A percentile compares a stretch with the other conserved stretches of the same genome.
These are phyloP conservation scores for Aspergillus hiratsukae DNA, from an alignment of 2,329 filamentous ascomycete species.

Conservation along the genomic window DNA sequence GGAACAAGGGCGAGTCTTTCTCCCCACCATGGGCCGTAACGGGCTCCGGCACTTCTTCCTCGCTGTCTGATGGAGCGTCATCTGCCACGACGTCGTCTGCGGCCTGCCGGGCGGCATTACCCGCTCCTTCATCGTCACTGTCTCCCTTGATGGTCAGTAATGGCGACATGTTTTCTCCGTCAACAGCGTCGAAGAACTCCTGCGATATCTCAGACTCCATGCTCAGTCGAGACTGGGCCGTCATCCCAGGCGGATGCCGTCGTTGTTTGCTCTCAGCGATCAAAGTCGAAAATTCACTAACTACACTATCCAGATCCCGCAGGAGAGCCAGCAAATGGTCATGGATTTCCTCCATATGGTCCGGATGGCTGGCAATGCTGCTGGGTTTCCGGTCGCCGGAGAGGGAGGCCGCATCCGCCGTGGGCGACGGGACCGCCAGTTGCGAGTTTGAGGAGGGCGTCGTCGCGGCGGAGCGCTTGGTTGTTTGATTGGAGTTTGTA, in stretches of 20 bases:
- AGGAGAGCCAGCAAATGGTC: conserved; percentile 82
- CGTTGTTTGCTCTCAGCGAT: conserved; percentile 75
- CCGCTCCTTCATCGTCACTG: conserved; percentile 62
- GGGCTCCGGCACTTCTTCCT: conserved; percentile 47
- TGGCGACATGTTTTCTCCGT: conserved; percentile 57
- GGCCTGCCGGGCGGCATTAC: conserved; percentile 46
- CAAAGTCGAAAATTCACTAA: conserved; percentile 74
- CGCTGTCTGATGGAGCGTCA: conserved; percentile 62
- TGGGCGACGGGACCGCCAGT: conserved; percentile 45
- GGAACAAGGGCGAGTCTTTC: conserved; percentile 57
- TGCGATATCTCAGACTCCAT: conserved; percentile 77
- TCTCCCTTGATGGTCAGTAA: conserved; percentile 71
- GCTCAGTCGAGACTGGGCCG: conserved; percentile 58
- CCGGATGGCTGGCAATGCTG: conserved; percentile 30
- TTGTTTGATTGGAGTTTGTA: conserved; percentile 34
- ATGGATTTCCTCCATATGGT: conserved; percentile 64
- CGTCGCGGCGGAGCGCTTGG: conserved; percentile 36
- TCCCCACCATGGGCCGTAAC: conserved; percentile 31
- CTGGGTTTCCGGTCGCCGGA: conserved; percentile 31
- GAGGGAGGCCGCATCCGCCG: conserved; percentile 21
- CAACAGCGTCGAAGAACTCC: conserved; percentile 92
- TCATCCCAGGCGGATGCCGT: conserved; percentile 54
- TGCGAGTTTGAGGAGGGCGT: conserved; percentile 48
- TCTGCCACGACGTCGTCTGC: conserved; percentile 51
- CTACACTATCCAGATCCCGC: conserved; percentile 75